Conservation (phyloP, 225 moss, liverwort and hornwort species). For the Sphagnum tenellum region DNA sequence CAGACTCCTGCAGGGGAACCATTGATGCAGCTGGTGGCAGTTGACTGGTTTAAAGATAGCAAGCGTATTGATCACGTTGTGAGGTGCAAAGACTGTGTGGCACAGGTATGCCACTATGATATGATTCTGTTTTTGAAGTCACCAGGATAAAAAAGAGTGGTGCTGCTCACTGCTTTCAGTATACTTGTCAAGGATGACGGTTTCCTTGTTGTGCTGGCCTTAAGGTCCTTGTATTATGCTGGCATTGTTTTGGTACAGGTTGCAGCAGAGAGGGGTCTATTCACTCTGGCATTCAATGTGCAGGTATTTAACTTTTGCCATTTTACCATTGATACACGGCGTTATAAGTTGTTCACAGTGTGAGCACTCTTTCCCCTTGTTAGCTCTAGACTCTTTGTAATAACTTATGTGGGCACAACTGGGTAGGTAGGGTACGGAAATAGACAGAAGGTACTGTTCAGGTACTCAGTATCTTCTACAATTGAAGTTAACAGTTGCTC, state of each 20-base stretch:
- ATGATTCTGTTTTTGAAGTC: not conserved
- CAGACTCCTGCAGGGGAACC: conserved; percentile 92
- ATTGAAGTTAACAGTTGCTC: no score
- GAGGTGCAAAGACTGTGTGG: conserved; percentile 62
- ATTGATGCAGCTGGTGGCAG: conserved; percentile 71
- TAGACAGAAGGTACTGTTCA: no score
- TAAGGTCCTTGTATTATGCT: no score
- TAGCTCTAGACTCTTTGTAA: no score
- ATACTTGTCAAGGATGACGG: no score
- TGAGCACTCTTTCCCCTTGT: no score
- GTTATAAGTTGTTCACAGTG: not conserved
- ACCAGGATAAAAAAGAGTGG: no score
- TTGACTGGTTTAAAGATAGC: conserved; percentile 81
- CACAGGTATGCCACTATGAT: conserved; percentile 28
- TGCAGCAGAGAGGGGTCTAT: conserved; percentile 55
- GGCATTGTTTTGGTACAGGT: conserved; percentile 19
- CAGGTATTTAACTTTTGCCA: conserved; percentile 31
- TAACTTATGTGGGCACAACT: no score
- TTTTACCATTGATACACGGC: not conserved
- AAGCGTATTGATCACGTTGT: conserved; percentile 79
- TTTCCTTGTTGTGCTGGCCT: no score
- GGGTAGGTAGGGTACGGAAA: no score
- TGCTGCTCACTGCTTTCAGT: no score
- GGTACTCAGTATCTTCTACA: not conserved
- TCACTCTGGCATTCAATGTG: conserved; percentile 78